Base-by-base conservation (phyloP, 352 stramenopile genomes). In the Globisporangium apiculatum region DNA sequence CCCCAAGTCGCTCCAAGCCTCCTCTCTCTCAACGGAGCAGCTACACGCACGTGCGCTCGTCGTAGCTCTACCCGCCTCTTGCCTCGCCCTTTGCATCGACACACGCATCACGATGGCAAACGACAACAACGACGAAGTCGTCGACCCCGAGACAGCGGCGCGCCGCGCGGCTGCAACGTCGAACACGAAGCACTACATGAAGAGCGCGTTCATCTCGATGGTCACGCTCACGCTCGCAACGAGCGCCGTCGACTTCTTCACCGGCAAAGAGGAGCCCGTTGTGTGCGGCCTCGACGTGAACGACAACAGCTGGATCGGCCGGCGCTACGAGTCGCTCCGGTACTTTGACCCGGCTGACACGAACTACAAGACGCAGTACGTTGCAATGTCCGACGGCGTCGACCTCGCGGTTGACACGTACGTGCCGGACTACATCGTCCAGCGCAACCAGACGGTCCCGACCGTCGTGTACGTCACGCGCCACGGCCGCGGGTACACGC, bases 141-240 rank as follows among this genome's bases (percentile, higher is more conserved):
- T 50, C 11, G 67, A 69, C 37, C 49, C 68, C 36, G 50, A 53
- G 12, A 48, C 64, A 7, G 54, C 62, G 4, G 51, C 48, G 9
- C 75, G 48, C 67, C 66, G 24, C 47, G 60, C 63, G 58, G 61
- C 61, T 11, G 43, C 46, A 10, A 51, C 65, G 18, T 62, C 57
- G 47, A 86, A 85, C 55, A 77, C 73, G 49, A 81, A 77, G 49
- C 74, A 72, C 56, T 86, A 87, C 72, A 73, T 86, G 66, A 90
- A 90, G 63, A 89, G 76, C 61, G 78, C 76, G 51, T 59, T 89
- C 10, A 83, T 89, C 64, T 89, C 81, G 53, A 91, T 91, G 81
- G 48, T 87, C 5, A 85, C 78, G 57, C 62, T 91, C 47, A 79
- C 75, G 48, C 36, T 87, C 53, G 78, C 75, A 17, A 79, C 81